phyloP scores from a whole-genome alignment of 805 yeast species.

The Spathaspora arborariae region DNA sequence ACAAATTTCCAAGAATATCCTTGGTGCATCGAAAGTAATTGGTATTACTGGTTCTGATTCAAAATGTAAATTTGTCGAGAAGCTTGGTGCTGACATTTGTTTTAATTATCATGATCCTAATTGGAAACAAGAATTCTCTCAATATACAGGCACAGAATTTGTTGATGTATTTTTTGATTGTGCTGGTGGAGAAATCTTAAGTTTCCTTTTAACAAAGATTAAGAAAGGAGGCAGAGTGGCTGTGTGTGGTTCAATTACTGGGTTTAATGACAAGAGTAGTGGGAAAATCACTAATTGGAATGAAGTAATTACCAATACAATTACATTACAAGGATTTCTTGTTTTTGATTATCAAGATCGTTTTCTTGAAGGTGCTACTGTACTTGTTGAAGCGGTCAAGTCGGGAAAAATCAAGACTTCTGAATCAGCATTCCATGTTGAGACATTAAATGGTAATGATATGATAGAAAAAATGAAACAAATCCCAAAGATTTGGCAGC shows the following conservation, averaged over 20 bases:
- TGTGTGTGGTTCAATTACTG: conserved; percentile 58
- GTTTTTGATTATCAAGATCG: conserved; percentile 14
- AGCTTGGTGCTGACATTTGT: conserved; percentile 50
- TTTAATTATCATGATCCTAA: conserved; percentile 49
- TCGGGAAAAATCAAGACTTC: conserved; percentile 14
- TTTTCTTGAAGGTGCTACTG: conserved; percentile 11
- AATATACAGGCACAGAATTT: conserved; percentile 40
- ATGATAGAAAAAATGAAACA: conserved; percentile 28
- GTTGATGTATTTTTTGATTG: conserved; percentile 29
- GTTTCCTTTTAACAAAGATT: conserved; percentile 12
- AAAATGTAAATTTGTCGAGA: conserved; percentile 51
- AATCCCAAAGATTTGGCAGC: conserved; percentile 47
- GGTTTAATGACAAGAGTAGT: conserved; percentile 23
- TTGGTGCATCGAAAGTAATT: conserved; percentile 24
- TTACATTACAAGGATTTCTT: conserved; percentile 19
- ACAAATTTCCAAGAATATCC: conserved; percentile 26
- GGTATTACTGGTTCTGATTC: conserved; percentile 36
- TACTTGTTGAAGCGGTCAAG: conserved; percentile 13
- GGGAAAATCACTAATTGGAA: conserved; percentile 19
- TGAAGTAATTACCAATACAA: conserved; percentile 15
- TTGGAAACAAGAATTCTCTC: conserved; percentile 20
- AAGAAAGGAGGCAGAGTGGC: conserved; percentile 30
- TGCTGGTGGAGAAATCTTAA: conserved; percentile 23
- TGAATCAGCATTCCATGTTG: conserved; percentile 13
- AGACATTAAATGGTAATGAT: conserved; percentile 24